Conservation (phyloP, 306 rosid genomes). For the Luffa acutangula region DNA sequence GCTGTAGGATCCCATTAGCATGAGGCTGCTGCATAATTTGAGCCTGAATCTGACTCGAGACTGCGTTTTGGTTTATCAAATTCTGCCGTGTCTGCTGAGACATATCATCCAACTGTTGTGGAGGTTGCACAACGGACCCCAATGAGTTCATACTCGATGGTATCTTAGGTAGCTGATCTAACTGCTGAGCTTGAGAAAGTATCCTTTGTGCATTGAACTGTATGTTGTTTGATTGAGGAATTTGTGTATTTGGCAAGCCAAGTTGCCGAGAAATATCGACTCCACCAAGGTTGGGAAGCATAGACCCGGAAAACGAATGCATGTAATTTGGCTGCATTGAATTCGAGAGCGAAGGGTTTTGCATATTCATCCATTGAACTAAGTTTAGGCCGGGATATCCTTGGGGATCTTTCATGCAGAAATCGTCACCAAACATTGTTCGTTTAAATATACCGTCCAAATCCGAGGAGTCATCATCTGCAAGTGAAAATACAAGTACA, state of each 20-base stretch:
- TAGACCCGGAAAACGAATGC: conserved; percentile 53
- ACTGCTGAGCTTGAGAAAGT: conserved; percentile 61
- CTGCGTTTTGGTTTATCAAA: conserved; percentile 41
- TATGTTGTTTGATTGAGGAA: conserved; percentile 50
- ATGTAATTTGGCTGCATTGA: conserved; percentile 58
- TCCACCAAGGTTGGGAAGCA: conserved; percentile 53
- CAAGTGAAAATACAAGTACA: background rate
- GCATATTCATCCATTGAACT: conserved; percentile 98
- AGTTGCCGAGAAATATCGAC: conserved; percentile 62
- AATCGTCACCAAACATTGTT: conserved; percentile 73
- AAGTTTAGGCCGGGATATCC: conserved; percentile 70
- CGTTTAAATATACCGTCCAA: conserved; percentile 59
- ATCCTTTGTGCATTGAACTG: conserved; percentile 51
- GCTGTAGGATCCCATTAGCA: conserved; percentile 36
- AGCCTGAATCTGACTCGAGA: conserved; percentile 54
- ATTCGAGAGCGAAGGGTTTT: conserved; percentile 53
- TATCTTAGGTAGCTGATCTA: conserved; percentile 60
- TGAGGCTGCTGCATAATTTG: conserved; percentile 70
- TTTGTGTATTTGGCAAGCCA: conserved; percentile 53
- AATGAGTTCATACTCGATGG: conserved; percentile 33
- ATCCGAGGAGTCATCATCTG: conserved; percentile 69
- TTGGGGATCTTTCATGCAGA: conserved; percentile 73
- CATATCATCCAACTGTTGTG: conserved; percentile 49
- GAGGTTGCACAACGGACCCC: conserved; percentile 44
- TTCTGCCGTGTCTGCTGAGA: conserved; percentile 45